phyloP scores from a whole-genome alignment of 257 asterid species.

The Thymus mandschuricus region DNA sequence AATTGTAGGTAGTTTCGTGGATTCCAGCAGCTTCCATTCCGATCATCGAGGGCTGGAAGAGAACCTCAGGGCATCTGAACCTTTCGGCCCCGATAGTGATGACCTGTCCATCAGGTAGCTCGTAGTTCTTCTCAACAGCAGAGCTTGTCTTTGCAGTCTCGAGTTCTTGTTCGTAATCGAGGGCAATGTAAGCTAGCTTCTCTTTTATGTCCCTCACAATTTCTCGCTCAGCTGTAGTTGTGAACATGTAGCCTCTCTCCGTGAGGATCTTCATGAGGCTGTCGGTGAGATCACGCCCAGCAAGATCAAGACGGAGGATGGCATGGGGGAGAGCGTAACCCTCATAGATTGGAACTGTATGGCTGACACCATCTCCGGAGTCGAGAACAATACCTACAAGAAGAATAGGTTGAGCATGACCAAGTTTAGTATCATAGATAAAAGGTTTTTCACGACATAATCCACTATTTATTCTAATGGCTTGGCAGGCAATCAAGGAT shows the following conservation, averaged over 20 bases:
- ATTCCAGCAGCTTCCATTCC: slow-evolving; percentile 61
- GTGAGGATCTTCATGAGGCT: slow-evolving; percentile 57
- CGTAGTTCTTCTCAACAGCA: slow-evolving; percentile 58
- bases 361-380: slow-evolving; percentile 53
- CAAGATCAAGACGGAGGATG: slow-evolving; percentile 54
- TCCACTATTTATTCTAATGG: neutral
- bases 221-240: slow-evolving; percentile 58
- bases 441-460: neutral
- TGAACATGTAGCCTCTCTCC: slow-evolving; percentile 55
- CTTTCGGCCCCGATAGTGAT: slow-evolving; percentile 58
- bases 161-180: slow-evolving; percentile 52
- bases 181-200: slow-evolving; percentile 59
- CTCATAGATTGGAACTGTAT: slow-evolving; percentile 50
- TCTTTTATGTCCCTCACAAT: slow-evolving; percentile 58
- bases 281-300: slow-evolving; percentile 55
- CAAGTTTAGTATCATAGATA: neutral
- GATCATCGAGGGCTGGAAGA: slow-evolving; percentile 60
- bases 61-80: slow-evolving; percentile 59
- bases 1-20: slow-evolving; percentile 54
- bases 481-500: neutral
- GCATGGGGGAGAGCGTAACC: slow-evolving; percentile 56
- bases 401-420: neutral
- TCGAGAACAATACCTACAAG: slow-evolving; percentile 44
- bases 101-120: slow-evolving; percentile 59
- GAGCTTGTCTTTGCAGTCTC: slow-evolving; percentile 55